These are phyloP conservation scores for Filobasidium wieringae DNA, from an alignment of 768 basidiomycete genomes.

Conservation along the genomic window DNA sequence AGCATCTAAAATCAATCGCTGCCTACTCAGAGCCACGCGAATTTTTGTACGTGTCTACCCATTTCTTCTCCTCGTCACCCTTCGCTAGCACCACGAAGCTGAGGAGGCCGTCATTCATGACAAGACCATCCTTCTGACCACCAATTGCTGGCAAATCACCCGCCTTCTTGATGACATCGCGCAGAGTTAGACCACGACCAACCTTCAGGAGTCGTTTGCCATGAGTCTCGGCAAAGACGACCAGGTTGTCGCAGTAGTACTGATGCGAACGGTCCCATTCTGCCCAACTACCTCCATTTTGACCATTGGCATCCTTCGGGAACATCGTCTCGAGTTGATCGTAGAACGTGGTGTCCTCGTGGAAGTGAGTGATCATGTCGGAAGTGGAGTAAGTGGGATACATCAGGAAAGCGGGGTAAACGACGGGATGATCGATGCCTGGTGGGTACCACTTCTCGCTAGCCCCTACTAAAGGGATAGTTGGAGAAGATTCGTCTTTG, in stretches of 20 bases:
- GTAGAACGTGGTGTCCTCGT: conserved; percentile 70
- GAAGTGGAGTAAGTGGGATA: conserved; percentile 83
- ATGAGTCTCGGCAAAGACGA: conserved; percentile 72
- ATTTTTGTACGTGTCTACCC: conserved; percentile 76
- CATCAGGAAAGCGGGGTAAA: conserved; percentile 78
- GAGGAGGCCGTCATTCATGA: conserved; percentile 47
- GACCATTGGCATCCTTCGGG: conserved; percentile 39
- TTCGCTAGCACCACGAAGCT: conserved; percentile 39
- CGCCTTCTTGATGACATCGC: conserved; percentile 53
- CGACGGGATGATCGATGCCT: conserved; percentile 48
- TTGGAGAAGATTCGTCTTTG: conserved; percentile 14
- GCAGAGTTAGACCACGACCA: conserved; percentile 76
- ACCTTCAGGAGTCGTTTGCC: conserved; percentile 71
- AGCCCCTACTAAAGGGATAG: conserved; percentile 13
- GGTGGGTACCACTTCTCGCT: conserved; percentile 45
- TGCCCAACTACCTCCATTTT: conserved; percentile 44
- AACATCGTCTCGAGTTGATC: conserved; percentile 73
- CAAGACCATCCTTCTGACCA: conserved; percentile 59
- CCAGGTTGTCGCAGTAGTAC: conserved; percentile 54
- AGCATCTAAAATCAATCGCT: too few species aligned
- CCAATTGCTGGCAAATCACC: conserved; percentile 45
- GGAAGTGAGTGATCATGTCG: conserved; percentile 75
- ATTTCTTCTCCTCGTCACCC: conserved; percentile 49
- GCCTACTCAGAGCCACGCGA: not conserved
- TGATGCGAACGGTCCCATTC: conserved; percentile 64